Conservation (phyloP, 495 filamentous ascomycete genomes). For the Penicillium simplicissimum region DNA sequence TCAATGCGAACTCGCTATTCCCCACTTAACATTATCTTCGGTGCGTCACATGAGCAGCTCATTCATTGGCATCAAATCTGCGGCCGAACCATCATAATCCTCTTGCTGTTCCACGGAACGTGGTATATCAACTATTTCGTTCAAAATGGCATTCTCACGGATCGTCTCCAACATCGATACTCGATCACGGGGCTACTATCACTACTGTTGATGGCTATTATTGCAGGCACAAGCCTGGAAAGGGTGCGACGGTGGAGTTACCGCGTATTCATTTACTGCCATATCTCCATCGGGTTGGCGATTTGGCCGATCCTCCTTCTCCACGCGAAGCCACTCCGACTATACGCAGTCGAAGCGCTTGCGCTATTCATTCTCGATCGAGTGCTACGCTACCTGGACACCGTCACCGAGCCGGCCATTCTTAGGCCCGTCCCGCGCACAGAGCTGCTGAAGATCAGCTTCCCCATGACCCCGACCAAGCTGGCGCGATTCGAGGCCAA, state of each 20-base stretch:
- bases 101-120: background rate
- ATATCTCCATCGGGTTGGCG: conserved; percentile 1
- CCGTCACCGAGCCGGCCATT: background rate
- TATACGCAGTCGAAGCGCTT: conserved; percentile 5
- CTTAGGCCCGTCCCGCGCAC: background rate
- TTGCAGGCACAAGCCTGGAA: conserved; percentile 4
- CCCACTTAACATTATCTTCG: background rate
- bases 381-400: conserved; percentile 7
- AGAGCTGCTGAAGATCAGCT: conserved; percentile 1
- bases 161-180: background rate
- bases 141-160: background rate
- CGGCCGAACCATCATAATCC: conserved; percentile 8
- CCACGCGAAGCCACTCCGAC: conserved; percentile 5
- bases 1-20: conserved; percentile 13
- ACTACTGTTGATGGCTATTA: background rate
- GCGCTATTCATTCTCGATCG: conserved; percentile 10
- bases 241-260: conserved; percentile 8
- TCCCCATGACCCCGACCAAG: conserved; percentile 5
- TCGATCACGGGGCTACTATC: background rate
- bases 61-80: conserved; percentile 13
- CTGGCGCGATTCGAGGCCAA: conserved; percentile 3
- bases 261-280: conserved; percentile 12
- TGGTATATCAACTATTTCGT: conserved; percentile 14
- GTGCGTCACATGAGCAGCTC: conserved; percentile 8
- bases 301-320: conserved; percentile 7